Base-by-base conservation (phyloP, 225 moss, liverwort and hornwort species). In the Thuidium tamariscinum region DNA sequence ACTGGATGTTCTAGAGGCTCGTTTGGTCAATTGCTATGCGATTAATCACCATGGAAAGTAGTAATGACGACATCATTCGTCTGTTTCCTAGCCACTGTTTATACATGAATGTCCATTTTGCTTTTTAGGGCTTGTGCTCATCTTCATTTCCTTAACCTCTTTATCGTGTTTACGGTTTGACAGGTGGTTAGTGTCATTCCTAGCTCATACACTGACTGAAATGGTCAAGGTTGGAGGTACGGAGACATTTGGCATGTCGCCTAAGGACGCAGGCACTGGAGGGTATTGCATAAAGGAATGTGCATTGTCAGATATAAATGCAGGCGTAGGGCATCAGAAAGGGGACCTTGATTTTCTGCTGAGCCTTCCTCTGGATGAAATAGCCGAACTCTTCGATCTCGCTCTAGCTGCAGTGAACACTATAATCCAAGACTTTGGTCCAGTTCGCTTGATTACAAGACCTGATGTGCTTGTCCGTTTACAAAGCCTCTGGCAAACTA, bases 181-280 rank as follows among this genome's bases (percentile, higher is more conserved):
- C 91, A 97, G 97, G 89, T 87, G 83, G 48, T 57, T 95, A 77
- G 80, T 95, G 76, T 93, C 91, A 86, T 88, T 89, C 74, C 85
- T 95, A 89, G 95, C 90, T 89, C 91, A 86, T 81, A 54, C 81
- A 32, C 65, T 88, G 65, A 82, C 81, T 67, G 63, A 82, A 63
- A 84, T 66, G 76, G 41, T 76, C 70, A 87, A 89, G 72, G 17
- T 74, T 70, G 49, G 61, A 74, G 67, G 79, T 80, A 34, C 29
- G 25, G 72, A 82, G 82, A 49, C 49, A 48, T 74, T 78, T 52
- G 72, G 77, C 77, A 84, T 76, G 57, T 64, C 23, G 41, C 59
- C 25, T 14, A 77, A 79, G 80, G 32, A 37, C 44, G 23, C n/a
- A 73, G 85, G n/a, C 82, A n/a, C 41, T 80, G 60, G 39, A 84